These are phyloP conservation scores for Zasmidium angulare DNA, from an alignment of 2,329 filamentous ascomycete genomes.

Conservation along the genomic window DNA sequence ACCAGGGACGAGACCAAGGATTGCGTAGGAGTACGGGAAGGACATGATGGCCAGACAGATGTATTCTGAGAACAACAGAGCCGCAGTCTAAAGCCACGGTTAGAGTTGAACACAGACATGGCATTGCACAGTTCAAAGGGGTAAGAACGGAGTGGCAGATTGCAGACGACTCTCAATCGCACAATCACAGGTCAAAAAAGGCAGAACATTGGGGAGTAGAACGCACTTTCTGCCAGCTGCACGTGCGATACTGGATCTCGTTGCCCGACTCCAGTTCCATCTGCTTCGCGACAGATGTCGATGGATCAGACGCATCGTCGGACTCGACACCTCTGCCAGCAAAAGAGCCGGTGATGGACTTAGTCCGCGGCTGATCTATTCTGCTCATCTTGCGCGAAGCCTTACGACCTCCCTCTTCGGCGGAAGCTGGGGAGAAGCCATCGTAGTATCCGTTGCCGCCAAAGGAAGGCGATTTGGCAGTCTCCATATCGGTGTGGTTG, in stretches of 20 bases:
- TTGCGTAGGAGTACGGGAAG: conserved; percentile 88
- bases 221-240: conserved; percentile 82
- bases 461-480: conserved; percentile 14
- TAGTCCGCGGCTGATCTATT: conserved; percentile 39
- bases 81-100: conserved; percentile 64
- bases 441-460: conserved; percentile 29
- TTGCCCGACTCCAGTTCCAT: conserved; percentile 73
- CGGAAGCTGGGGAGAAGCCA: conserved; percentile 27
- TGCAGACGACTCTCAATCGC: neutral
- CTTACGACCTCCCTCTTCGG: conserved; percentile 33
- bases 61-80: conserved; percentile 89
- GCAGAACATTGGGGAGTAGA: neutral
- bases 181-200: neutral
- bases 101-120: conserved; percentile 4
- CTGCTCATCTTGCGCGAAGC: conserved; percentile 41
- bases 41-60: conserved; percentile 94
- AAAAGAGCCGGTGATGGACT: conserved; percentile 33
- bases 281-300: conserved; percentile 60
- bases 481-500: neutral
- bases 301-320: conserved; percentile 41
- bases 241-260: conserved; percentile 87
- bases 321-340: conserved; percentile 15
- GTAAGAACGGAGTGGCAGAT: neutral
- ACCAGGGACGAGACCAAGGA: conserved; percentile 82
- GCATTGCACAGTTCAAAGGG: neutral